Percentiles rank a stretch among this genome's conserved stretches.
These are phyloP conservation scores for Yamadazyma mexicana DNA, from an alignment of 1,139 yeast genomes.

Conservation along the genomic window DNA sequence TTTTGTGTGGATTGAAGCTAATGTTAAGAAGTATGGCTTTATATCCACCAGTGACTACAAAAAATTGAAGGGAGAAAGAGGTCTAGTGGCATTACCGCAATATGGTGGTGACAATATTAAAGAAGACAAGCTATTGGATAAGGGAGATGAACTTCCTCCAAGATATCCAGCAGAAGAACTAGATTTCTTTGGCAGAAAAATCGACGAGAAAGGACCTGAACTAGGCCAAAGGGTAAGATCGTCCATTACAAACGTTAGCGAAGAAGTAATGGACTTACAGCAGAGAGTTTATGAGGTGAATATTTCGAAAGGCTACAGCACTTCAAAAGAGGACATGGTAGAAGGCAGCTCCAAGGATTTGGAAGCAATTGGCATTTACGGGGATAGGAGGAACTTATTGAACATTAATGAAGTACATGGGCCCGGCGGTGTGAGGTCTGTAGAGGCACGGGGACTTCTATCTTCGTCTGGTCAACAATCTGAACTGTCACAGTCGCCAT, in stretches of 20 bases:
- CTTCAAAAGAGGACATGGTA: conserved; percentile 2
- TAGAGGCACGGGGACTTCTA: too few relatives aligned
- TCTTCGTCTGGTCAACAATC: too few relatives aligned
- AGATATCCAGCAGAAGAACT: conserved; percentile 61
- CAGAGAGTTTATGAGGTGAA: conserved; percentile 33
- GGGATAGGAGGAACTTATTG: too few relatives aligned
- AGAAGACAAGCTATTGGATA: conserved; percentile 55
- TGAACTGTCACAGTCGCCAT: neutral
- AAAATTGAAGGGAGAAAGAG: conserved; percentile 42
- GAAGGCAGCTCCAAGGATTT: conserved; percentile 1
- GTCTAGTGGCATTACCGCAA: conserved; percentile 45
- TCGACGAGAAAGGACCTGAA: conserved; percentile 12
- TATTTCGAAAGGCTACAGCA: conserved; percentile 1
- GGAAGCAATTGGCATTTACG: neutral
- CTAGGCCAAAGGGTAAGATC: neutral
- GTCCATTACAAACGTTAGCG: conserved; percentile 35
- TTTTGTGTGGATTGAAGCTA: conserved; percentile 92
- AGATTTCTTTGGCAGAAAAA: conserved; percentile 56
- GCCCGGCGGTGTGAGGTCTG: too few relatives aligned
- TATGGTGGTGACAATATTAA: conserved; percentile 19
- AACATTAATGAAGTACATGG: too few relatives aligned
- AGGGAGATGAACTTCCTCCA: conserved; percentile 76
- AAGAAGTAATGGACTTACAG: conserved; percentile 41
- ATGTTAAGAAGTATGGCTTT: conserved; percentile 89
- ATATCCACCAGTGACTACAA: conserved; percentile 60